Percentiles rank a stretch among this genome's conserved stretches.
Conservation (phyloP, 306 rosid species). For the Cicer cuneatum region DNA sequence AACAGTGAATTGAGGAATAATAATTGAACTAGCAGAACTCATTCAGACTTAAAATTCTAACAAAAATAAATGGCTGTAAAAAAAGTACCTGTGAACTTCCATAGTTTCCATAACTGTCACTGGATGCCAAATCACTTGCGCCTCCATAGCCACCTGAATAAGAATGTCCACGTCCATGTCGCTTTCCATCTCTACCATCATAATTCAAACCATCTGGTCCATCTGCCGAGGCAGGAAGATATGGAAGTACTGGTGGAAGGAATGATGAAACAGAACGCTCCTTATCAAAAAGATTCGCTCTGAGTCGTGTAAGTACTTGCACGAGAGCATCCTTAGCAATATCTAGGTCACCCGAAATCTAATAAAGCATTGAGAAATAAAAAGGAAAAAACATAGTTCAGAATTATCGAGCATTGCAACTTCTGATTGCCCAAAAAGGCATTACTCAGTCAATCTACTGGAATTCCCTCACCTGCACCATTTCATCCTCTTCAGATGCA, state of each 20-base stretch:
- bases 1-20: conserved; percentile 30
- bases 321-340: conserved; percentile 95
- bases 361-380: conserved; percentile 27
- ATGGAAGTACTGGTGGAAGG: conserved; percentile 90
- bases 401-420: conserved; percentile 26
- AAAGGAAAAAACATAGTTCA: not conserved
- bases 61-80: not conserved
- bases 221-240: conserved; percentile 77
- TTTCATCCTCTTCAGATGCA: conserved; percentile 92
- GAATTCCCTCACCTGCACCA: conserved; percentile 82
- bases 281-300: conserved; percentile 87
- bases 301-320: conserved; percentile 78
- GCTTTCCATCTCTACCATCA: conserved; percentile 77
- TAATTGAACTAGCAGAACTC: conserved; percentile 22
- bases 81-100: conserved; percentile 79
- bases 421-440: not conserved
- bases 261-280: conserved; percentile 79
- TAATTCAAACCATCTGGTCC: conserved; percentile 74
- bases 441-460: not conserved
- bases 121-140: conserved; percentile 67
- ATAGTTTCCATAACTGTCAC: conserved; percentile 78
- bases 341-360: conserved; percentile 95
- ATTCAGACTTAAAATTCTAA: not conserved
- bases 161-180: conserved; percentile 86
- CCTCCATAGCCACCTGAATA: conserved; percentile 81